Evolutionary conservation across 495 filamentous ascomycete genomes (phyloP), one percentile per base, ranked within the genome.

Genomic region (Hypoxylon perforatum): DNA sequence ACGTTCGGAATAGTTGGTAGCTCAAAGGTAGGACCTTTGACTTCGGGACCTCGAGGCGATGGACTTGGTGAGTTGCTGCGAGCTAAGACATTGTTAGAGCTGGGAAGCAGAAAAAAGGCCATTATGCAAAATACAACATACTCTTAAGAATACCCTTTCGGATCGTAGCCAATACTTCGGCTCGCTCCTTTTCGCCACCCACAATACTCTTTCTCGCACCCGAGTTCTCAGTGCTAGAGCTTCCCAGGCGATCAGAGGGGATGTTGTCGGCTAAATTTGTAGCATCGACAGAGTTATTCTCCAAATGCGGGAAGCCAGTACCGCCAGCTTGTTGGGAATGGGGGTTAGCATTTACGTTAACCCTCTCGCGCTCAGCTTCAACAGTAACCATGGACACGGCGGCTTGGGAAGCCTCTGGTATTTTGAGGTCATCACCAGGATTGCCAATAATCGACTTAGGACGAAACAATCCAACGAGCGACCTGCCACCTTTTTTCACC

Each of bases 81-180:
- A 57, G 72, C 70, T 73, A 30, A 3, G 21, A 36, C 21, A n/a
- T 18, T 28, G 46, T 54, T 86, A 63, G 47, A 46, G 57, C 12
- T 48, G 23, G 71, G n/a, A n/a, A n/a, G n/a, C n/a, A n/a, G n/a
- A n/a, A n/a, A 67, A 51, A 70, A 3, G 18, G 39, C 7, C 4
- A 1, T 14, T 2, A 8, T 36, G 12, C n/a, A 14, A 61, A 1
- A 36, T 19, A n/a, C 10, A 30, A 83, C 91, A 64, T 84, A 95
- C 94, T 91, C 76, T 99, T 99, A 42, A 99, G 76, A 44, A 99
- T 99, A 15, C 95, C 94, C 76, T 94, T 97, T 65, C 90, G 91
- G 14, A 98, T 89, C 9, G 92, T 90, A 15, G 93, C 92, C 39
- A 97, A 84, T 15, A 97, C 90, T 71, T 97, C 94, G 1, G 93